Percentiles rank a stretch among this genome's conserved stretches.
phyloP scores from a whole-genome alignment of 345 rosid species.

The Rhodamnia rubescens region DNA sequence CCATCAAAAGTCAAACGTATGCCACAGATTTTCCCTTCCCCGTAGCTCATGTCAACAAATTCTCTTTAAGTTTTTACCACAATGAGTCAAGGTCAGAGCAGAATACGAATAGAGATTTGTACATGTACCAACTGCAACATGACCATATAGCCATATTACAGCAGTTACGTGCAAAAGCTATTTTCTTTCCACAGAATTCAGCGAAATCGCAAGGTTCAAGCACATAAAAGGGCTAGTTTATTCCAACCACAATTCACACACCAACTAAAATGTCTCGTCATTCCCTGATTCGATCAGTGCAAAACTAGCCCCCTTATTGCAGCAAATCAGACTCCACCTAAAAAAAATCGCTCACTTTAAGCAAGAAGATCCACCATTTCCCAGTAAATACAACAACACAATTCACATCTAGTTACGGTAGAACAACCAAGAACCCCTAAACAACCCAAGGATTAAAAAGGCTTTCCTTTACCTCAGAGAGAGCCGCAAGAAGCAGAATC shows the following conservation, averaged over 20 bases:
- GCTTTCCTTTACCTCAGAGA: slow-evolving; percentile 50
- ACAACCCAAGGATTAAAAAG: not conserved
- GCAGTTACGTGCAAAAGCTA: not conserved
- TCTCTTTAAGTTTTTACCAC: not conserved
- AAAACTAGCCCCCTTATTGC: not conserved
- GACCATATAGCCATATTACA: not conserved
- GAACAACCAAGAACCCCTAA: not conserved
- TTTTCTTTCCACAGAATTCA: not conserved
- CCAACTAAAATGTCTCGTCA: not conserved
- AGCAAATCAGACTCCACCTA: not conserved
- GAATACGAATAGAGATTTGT: not conserved
- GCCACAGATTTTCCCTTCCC: not conserved
- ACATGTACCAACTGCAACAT: not conserved
- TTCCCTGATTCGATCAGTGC: not conserved
- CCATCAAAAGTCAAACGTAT: not conserved
- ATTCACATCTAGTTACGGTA: not conserved
- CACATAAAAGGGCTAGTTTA: not conserved
- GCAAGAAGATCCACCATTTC: not conserved
- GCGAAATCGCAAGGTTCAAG: not conserved
- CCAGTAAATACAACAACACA: not conserved
- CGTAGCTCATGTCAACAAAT: not conserved
- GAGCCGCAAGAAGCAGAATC: slow-evolving; percentile 85
- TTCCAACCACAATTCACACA: not conserved
- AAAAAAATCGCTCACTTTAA: not conserved
- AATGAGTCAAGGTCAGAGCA: not conserved